These are phyloP conservation scores for Saccharomycopsis crataegensis DNA, from an alignment of 1,139 yeast species.

Conservation along the genomic window DNA sequence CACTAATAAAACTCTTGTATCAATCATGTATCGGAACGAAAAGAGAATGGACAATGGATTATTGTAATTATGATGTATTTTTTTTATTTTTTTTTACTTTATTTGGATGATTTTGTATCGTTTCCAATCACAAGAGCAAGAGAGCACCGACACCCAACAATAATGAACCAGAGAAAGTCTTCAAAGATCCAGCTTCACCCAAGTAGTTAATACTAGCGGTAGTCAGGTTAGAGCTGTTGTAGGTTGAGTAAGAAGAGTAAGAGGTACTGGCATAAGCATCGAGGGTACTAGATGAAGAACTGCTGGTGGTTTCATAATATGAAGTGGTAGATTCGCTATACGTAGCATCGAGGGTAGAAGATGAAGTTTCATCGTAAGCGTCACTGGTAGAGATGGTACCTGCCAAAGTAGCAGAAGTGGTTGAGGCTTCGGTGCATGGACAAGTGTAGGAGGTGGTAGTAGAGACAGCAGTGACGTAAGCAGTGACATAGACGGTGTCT, in stretches of 20 bases:
- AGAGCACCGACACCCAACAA: constrained; percentile 17
- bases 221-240: constrained; percentile 2
- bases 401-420: not conserved
- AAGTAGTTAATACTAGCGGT: constrained; percentile 8
- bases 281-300: constrained; percentile 14
- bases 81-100: too few species aligned
- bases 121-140: constrained; percentile 5
- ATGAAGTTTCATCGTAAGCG: constrained; percentile 4
- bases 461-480: constrained; percentile 19
- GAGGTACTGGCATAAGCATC: constrained; percentile 10
- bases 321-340: constrained; percentile 3
- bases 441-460: constrained; percentile 14
- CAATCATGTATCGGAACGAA: too few species aligned
- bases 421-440: constrained; percentile 3
- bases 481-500: constrained; percentile 19
- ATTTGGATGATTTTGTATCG: not conserved
- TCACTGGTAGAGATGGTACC: constrained; percentile 3
- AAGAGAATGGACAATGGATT: too few species aligned
- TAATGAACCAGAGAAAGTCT: constrained; percentile 11
- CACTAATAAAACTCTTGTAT: too few species aligned
- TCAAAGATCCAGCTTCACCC: constrained; percentile 9
- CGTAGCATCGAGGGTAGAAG: constrained; percentile 2
- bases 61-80: too few species aligned
- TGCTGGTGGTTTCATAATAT: not conserved
- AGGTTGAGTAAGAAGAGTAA: not conserved